Conservation (phyloP, 73 alveolate species). For the Symbiodinium pilosum region DNA sequence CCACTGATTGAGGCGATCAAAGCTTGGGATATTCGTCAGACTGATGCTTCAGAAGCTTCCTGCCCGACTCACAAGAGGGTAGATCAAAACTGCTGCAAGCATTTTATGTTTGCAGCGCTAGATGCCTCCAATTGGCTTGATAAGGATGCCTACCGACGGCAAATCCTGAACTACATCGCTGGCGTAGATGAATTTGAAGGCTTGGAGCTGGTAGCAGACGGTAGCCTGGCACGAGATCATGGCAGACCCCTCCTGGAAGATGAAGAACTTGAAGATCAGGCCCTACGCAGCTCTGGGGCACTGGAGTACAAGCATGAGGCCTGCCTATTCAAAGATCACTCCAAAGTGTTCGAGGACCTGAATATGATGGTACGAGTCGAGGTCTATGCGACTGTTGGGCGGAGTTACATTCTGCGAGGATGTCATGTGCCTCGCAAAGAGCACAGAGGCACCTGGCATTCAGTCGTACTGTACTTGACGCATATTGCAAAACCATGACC, state of each 20-base stretch:
- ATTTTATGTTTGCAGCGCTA: not conserved
- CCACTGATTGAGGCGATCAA: constrained; percentile 21
- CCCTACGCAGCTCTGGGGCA: not conserved
- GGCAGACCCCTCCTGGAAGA: not conserved
- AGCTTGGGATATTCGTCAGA: constrained; percentile 40
- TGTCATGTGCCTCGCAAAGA: not conserved
- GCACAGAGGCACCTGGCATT: constrained; percentile 5
- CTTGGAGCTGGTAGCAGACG: not conserved
- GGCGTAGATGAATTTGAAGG: constrained; percentile 6
- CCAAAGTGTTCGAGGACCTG: constrained; percentile 3
- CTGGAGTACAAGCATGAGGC: not conserved
- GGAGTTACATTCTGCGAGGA: not conserved
- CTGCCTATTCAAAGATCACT: not conserved
- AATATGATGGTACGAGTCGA: constrained; percentile 10
- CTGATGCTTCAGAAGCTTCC: not conserved
- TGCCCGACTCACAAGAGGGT: too few relatives aligned
- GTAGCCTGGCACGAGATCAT: not conserved
- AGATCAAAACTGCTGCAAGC: not conserved
- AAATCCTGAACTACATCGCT: constrained; percentile 20
- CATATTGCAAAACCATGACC: too few relatives aligned
- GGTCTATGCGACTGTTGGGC: not conserved
- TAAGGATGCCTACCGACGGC: constrained; percentile 22
- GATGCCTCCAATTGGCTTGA: not conserved
- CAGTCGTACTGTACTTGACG: too few relatives aligned
- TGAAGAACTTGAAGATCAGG: not conserved